Conservation (phyloP, 306 rosid species). For the Potentilla sterilis region DNA sequence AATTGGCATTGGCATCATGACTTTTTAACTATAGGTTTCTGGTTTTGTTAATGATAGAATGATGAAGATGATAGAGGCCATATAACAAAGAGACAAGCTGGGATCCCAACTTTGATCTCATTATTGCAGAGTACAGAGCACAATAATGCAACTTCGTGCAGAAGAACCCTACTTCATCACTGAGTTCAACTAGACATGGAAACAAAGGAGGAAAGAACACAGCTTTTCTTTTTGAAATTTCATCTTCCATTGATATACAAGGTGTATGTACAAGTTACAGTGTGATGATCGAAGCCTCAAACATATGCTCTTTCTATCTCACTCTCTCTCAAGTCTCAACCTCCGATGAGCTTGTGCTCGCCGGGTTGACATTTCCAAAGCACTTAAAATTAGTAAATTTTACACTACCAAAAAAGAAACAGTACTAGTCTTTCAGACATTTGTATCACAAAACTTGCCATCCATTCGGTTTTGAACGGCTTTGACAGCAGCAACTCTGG, state of each 20-base stretch:
- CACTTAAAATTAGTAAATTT: conserved; percentile 52
- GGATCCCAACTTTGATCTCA: conserved; percentile 17
- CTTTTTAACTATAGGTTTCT: neutral
- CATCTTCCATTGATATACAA: conserved; percentile 61
- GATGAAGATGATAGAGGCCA: conserved; percentile 20
- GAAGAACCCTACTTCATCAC: conserved; percentile 16
- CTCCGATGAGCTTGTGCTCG: conserved; percentile 68
- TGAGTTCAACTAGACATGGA: conserved; percentile 1
- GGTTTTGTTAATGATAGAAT: neutral
- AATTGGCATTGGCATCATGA: neutral
- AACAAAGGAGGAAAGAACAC: neutral
- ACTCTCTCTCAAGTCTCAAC: conserved; percentile 37
- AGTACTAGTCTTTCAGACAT: conserved; percentile 37
- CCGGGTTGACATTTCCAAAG: conserved; percentile 65
- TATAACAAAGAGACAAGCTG: conserved; percentile 18
- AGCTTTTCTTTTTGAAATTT: conserved; percentile 22
- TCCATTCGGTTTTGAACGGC: conserved; percentile 94
- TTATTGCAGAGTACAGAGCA: conserved; percentile 26
- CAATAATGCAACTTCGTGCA: conserved; percentile 27
- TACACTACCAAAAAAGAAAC: conserved; percentile 52
- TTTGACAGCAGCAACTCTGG: conserved; percentile 96
- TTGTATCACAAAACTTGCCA: conserved; percentile 77
- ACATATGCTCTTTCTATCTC: conserved; percentile 18
- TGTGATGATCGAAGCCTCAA: conserved; percentile 49
- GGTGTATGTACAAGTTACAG: conserved; percentile 75